Base-by-base conservation (phyloP, 1,284 basidiomycete species). In the Puccinia sorghi region DNA sequence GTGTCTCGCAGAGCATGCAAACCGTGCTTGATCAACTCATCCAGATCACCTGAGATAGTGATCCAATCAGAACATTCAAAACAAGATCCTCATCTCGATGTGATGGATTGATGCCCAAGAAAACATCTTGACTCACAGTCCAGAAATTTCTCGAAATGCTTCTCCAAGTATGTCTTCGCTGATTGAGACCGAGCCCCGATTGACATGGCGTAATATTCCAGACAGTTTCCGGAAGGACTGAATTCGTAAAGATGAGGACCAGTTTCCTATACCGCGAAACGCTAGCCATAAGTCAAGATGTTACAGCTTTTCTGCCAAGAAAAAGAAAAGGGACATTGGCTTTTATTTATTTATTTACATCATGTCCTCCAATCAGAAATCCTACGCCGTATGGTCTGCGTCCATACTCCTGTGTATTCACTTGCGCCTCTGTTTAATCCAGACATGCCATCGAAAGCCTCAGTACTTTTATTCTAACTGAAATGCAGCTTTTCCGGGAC, bases 211-310 rank as follows among this genome's bases (percentile, higher is more conserved):
- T 91, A 94, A 87, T 98, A 99, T 86, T 99, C 97, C 84, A 96
- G 97, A 70, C 94, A 94, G 84, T 94, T 97, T 39, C 97, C 97
- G 0, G 95, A 93, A 0, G 97, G 97, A 0, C 93, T 94, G 87
- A 99, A 99, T 85, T 99, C 97, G 86, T 93, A 97, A 64, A 99
- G 89, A 86, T 99, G 97, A 12, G 97, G 95, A 0, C 97, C 97
- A 41, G 91, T 90, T 84, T 93, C 91, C 86, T 87, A 75, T 5
- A n/a, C 25, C 48, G 15, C 57, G 22, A 61, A 20, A 41, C 57
- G 64, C 1, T 15, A 41, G 17, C 9, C 64, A 12, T 61, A 39
- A 70, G 52, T 22, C 63, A 79, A 73, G 63, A 79, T 79, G 80
- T 74, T 20, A 25, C 20, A 22, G 22, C 5, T 59, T 11, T 32